phyloP scores from a whole-genome alignment of 176 grass and related monocot genomes.

The Oropetium thomaeum region DNA sequence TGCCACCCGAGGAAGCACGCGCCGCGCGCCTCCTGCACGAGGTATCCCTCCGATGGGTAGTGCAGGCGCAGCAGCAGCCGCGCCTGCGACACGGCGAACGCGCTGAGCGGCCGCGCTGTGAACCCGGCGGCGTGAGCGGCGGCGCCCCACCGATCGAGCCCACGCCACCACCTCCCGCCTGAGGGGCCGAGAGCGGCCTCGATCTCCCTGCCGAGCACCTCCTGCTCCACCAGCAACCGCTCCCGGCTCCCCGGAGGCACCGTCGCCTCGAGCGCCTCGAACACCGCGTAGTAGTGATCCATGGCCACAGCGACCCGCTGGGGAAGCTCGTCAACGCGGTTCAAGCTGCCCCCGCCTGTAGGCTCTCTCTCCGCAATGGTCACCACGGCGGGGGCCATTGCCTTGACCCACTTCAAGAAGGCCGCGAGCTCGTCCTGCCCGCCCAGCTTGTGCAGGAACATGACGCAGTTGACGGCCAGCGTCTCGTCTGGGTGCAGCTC shows the following conservation, averaged over 20 bases:
- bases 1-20: conserved; percentile 91
- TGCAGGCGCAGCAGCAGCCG: conserved; percentile 86
- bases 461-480: conserved; percentile 78
- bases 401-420: conserved; percentile 60
- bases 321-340: conserved; percentile 45
- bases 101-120: conserved; percentile 54
- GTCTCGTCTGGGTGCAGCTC: conserved; percentile 59
- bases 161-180: conserved; percentile 45
- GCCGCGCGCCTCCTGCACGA: conserved; percentile 71
- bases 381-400: conserved; percentile 70
- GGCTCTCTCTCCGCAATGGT: conserved; percentile 79
- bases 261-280: conserved; percentile 92
- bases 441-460: conserved; percentile 75
- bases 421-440: conserved; percentile 40
- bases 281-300: conserved; percentile 80
- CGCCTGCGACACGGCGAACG: conserved; percentile 84
- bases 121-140: conserved; percentile 57
- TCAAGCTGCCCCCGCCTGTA: conserved; percentile 6
- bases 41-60: conserved; percentile 95
- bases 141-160: conserved; percentile 66
- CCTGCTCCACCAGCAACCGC: conserved; percentile 77
- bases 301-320: conserved; percentile 36
- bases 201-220: conserved; percentile 75
- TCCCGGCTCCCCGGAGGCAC: conserved; percentile 77
- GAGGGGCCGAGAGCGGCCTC: conserved; percentile 48